phyloP scores from a whole-genome alignment of 495 filamentous ascomycete species.

The Bryoglossum gracile region DNA sequence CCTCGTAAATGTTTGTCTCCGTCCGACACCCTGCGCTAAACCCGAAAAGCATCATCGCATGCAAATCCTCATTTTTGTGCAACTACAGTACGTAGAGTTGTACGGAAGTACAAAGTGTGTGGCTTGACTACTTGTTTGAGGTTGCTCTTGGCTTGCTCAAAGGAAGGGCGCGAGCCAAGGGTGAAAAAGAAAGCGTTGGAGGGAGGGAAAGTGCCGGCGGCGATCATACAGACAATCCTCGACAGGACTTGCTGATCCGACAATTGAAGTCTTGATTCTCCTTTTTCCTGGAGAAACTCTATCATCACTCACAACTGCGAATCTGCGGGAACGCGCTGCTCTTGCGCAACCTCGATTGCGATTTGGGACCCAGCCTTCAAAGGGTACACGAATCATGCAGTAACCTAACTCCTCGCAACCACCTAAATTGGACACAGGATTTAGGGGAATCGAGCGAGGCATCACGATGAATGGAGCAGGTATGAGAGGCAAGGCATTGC shows the following conservation, averaged over 20 bases:
- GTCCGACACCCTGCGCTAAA: no score
- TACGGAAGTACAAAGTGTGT: no score
- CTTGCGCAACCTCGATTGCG: not conserved
- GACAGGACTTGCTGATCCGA: not conserved
- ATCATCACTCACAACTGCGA: no score
- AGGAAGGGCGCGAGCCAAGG: not conserved
- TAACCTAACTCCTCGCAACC: constrained; percentile 1
- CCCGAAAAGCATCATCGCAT: no score
- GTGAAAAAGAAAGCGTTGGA: not conserved
- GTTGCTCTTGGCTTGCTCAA: not conserved
- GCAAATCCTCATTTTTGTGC: no score
- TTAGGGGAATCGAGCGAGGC: not conserved
- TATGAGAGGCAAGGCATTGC: constrained; percentile 6
- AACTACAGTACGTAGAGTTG: no score
- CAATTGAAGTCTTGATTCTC: not conserved
- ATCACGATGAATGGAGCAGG: constrained; percentile 13
- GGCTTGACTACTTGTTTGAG: not conserved
- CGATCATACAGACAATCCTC: not conserved
- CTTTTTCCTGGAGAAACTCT: not conserved
- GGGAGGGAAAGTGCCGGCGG: not conserved
- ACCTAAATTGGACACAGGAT: not conserved
- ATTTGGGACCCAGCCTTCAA: not conserved
- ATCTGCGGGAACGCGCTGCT: not conserved
- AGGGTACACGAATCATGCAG: not conserved
- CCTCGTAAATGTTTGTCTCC: no score